Percentiles rank a stretch among this genome's conserved stretches.
Conservation (phyloP, 805 yeast genomes). For the Kluyveromyces nonfermentans region DNA sequence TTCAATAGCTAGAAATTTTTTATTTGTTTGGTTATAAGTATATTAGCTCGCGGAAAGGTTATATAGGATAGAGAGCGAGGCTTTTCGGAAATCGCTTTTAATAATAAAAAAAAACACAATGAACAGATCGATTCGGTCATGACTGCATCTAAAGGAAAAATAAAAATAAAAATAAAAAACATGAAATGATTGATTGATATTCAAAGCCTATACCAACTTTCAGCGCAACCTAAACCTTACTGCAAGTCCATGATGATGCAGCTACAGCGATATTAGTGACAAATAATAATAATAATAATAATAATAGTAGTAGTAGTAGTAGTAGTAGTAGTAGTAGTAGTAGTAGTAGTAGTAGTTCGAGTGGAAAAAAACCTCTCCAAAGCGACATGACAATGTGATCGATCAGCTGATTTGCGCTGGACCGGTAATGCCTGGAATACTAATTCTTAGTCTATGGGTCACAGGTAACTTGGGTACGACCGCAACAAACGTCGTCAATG, state of each 20-base stretch:
- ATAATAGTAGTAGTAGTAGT: not conserved
- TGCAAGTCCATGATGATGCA: not conserved
- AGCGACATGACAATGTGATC: not conserved
- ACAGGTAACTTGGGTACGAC: slow-evolving; percentile 88
- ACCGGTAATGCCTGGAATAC: slow-evolving; percentile 39
- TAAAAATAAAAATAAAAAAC: too few relatives aligned
- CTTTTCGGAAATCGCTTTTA: not conserved
- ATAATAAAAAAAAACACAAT: not conserved
- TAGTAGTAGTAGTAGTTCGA: not conserved
- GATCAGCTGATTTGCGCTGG: slow-evolving; percentile 29
- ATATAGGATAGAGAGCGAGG: not conserved
- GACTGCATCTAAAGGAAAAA: not conserved
- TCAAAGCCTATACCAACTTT: not conserved
- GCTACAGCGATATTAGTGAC: not conserved
- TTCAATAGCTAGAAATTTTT: not conserved
- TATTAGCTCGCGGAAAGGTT: not conserved
- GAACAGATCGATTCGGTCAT: not conserved
- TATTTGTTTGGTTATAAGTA: too few relatives aligned
- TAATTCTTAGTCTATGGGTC: slow-evolving; percentile 67
- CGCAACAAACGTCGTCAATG: slow-evolving; percentile 68
- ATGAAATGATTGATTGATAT: not conserved
- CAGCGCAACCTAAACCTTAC: not conserved
- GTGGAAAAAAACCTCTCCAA: not conserved
- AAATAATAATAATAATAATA: too few relatives aligned
- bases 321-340: not conserved